phyloP scores from a whole-genome alignment of 2,329 filamentous ascomycete genomes.

The Alternaria incomplexa region DNA sequence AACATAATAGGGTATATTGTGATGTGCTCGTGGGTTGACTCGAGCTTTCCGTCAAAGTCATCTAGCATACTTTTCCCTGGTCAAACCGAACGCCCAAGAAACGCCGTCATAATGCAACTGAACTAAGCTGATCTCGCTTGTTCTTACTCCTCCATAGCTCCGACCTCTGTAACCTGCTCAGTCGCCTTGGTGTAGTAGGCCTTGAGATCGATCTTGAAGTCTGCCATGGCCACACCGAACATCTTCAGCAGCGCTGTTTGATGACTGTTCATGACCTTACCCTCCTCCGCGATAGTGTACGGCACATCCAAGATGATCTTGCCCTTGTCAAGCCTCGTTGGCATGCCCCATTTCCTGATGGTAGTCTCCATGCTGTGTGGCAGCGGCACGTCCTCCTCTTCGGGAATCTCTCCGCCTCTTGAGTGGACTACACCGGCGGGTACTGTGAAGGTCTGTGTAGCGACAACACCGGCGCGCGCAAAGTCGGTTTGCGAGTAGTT shows the following conservation, averaged over 20 bases:
- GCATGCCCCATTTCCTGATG: slow-evolving; percentile 85
- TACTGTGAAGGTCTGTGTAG: slow-evolving; percentile 77
- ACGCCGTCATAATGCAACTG: slow-evolving; percentile 34
- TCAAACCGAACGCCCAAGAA: slow-evolving; percentile 26
- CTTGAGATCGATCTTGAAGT: slow-evolving; percentile 83
- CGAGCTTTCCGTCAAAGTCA: slow-evolving; percentile 12
- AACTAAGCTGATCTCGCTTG: background rate
- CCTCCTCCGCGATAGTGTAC: slow-evolving; percentile 83
- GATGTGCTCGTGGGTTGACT: slow-evolving; percentile 19
- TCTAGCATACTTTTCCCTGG: slow-evolving; percentile 25
- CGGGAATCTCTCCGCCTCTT: slow-evolving; percentile 76
- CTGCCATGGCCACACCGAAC: slow-evolving; percentile 87
- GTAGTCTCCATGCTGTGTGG: slow-evolving; percentile 90
- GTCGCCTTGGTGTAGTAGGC: slow-evolving; percentile 60
- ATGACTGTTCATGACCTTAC: slow-evolving; percentile 82
- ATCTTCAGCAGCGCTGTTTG: slow-evolving; percentile 94
- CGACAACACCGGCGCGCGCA: slow-evolving; percentile 81
- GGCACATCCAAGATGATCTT: slow-evolving; percentile 77
- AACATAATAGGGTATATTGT: slow-evolving; percentile 38
- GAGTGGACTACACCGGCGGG: slow-evolving; percentile 84
- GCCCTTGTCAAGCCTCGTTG: slow-evolving; percentile 86
- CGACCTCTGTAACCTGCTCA: slow-evolving; percentile 59
- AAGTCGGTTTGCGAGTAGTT: slow-evolving; percentile 81
- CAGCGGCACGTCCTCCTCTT: slow-evolving; percentile 83
- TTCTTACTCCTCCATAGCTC: slow-evolving; percentile 53